Conservation (phyloP, 768 basidiomycete genomes). For the Lactifluus subvellereus region DNA sequence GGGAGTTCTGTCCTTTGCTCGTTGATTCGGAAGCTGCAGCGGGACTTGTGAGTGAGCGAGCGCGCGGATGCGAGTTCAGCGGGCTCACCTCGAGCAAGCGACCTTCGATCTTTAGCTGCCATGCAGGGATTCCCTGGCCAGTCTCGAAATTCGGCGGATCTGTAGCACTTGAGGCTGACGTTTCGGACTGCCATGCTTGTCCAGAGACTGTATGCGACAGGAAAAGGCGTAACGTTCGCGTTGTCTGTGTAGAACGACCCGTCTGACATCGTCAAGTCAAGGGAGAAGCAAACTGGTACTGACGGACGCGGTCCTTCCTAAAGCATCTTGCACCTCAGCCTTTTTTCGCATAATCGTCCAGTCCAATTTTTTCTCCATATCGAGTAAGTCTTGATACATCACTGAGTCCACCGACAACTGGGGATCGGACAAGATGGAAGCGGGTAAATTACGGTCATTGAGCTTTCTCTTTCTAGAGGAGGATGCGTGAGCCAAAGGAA, state of each 20-base stretch:
- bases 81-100: constrained; percentile 68
- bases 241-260: constrained; percentile 49
- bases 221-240: constrained; percentile 79
- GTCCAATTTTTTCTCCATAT: constrained; percentile 87
- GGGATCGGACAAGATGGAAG: constrained; percentile 65
- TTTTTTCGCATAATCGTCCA: constrained; percentile 92
- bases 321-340: constrained; percentile 86
- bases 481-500: constrained; percentile 1
- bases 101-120: constrained; percentile 84
- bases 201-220: constrained; percentile 82
- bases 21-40: constrained; percentile 50
- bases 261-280: not conserved
- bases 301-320: constrained; percentile 68
- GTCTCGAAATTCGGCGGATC: constrained; percentile 61
- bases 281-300: constrained; percentile 22
- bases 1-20: constrained; percentile 54
- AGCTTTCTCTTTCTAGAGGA: constrained; percentile 63
- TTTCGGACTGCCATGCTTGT: constrained; percentile 74
- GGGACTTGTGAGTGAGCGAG: constrained; percentile 2
- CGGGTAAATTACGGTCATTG: constrained; percentile 73
- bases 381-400: constrained; percentile 81
- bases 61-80: not conserved
- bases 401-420: constrained; percentile 75
- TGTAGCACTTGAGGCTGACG: constrained; percentile 33
- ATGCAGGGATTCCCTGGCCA: constrained; percentile 85